These are phyloP conservation scores for Aspergillus jensenii DNA, from an alignment of 2,329 filamentous ascomycete genomes.

Conservation along the genomic window DNA sequence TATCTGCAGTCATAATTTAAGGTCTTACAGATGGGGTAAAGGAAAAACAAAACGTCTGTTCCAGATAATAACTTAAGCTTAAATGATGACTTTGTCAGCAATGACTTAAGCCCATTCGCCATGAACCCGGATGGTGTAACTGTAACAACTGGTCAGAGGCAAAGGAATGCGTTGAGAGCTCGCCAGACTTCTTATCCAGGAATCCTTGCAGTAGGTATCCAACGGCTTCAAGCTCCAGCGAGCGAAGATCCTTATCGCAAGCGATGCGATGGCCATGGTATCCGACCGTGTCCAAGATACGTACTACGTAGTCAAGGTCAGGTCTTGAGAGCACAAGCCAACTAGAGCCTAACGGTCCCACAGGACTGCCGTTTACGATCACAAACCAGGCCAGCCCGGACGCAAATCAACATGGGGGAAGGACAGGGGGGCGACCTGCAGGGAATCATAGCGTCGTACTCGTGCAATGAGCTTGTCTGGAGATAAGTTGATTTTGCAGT, in stretches of 20 bases:
- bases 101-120: no score
- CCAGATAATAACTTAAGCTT: background rate
- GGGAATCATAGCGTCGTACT: background rate
- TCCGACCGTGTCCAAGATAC: no score
- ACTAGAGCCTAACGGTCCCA: no score
- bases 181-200: no score
- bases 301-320: no score
- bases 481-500: background rate
- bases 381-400: background rate
- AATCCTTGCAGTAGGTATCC: no score
- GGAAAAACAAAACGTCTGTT: background rate
- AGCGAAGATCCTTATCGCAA: no score
- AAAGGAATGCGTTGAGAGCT: background rate
- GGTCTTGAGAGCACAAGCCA: no score
- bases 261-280: no score
- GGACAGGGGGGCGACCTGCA: background rate
- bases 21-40: background rate
- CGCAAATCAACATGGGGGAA: background rate
- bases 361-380: background rate
- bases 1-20: background rate
- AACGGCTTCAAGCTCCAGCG: no score
- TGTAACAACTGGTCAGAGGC: background rate
- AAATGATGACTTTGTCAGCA: background rate
- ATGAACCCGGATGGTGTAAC: slow-evolving; percentile 1
- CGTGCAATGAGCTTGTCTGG: background rate